Conservation (phyloP, 164 flowering plant species). For the Tetrastigma voinierianum region DNA sequence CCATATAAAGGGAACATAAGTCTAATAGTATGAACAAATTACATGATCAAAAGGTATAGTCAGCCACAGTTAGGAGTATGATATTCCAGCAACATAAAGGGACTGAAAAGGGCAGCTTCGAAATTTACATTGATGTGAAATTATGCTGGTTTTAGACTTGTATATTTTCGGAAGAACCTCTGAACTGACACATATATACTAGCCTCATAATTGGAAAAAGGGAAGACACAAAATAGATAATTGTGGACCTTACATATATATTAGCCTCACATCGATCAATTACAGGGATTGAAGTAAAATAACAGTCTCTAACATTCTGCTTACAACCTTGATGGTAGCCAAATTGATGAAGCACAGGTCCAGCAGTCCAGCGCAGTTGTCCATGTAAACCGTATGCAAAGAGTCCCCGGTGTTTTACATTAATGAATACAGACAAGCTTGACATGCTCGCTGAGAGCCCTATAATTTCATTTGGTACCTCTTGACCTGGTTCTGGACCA, state of each 20-base stretch:
- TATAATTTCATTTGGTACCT: conserved; percentile 48
- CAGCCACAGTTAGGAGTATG: no score
- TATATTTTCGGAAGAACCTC: no score
- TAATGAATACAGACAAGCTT: conserved; percentile 56
- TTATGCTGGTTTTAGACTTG: no score
- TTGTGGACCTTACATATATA: conserved; percentile 63
- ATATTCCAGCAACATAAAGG: no score
- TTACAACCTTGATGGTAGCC: conserved; percentile 86
- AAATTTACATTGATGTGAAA: no score
- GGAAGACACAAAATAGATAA: neutral
- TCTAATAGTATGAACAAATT: no score
- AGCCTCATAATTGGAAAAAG: neutral
- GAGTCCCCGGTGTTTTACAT: conserved; percentile 54
- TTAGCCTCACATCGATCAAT: conserved; percentile 88
- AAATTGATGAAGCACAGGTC: conserved; percentile 56
- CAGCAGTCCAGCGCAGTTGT: conserved; percentile 63
- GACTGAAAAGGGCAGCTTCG: no score
- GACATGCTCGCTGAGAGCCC: conserved; percentile 64
- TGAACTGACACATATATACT: no score
- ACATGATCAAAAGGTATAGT: no score
- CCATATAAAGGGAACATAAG: neutral
- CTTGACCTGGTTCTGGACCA: conserved; percentile 39
- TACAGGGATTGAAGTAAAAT: conserved; percentile 69
- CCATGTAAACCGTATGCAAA: conserved; percentile 64
- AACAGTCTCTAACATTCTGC: conserved; percentile 57